Evolutionary conservation across 306 rosid genomes (phyloP).

Genomic region (Malus sylvestris): DNA sequence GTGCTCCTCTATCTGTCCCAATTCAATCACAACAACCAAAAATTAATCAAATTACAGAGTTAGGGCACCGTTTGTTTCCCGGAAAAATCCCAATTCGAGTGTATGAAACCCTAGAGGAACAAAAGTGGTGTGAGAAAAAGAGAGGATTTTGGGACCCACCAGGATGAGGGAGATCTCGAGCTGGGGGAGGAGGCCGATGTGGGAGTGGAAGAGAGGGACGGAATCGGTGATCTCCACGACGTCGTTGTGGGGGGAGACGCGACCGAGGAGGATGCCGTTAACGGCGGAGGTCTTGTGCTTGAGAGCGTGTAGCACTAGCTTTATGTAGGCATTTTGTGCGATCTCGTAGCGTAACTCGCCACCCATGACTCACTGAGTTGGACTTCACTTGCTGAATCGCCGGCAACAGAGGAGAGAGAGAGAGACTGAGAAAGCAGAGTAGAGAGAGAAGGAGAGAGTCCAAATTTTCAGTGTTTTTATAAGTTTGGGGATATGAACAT

Average conservation of each 20-base stretch:
- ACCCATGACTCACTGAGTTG: constrained; percentile 46
- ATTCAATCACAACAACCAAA: constrained; percentile 5
- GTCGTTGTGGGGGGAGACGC: constrained; percentile 54
- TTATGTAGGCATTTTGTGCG: constrained; percentile 76
- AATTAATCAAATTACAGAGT: neutral
- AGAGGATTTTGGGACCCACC: constrained; percentile 20
- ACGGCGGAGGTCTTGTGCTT: constrained; percentile 83
- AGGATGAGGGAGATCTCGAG: constrained; percentile 93
- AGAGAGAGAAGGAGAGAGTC: neutral
- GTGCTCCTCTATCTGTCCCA: constrained; percentile 70
- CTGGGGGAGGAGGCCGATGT: constrained; percentile 85
- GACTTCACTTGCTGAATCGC: neutral
- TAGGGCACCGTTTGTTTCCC: neutral
- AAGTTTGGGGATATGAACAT: neutral
- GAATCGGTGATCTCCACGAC: constrained; percentile 72
- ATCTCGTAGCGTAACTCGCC: constrained; percentile 64
- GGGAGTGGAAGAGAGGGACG: constrained; percentile 92
- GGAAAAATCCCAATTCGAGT: neutral
- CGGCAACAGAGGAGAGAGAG: neutral
- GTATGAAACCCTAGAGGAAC: neutral
- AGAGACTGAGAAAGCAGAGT: neutral
- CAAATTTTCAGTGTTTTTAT: neutral
- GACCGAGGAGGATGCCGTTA: constrained; percentile 84
- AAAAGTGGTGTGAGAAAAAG: neutral
- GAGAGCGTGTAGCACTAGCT: constrained; percentile 71